Conservation (phyloP, 2,329 filamentous ascomycete genomes). For the Penicillium expansum region DNA sequence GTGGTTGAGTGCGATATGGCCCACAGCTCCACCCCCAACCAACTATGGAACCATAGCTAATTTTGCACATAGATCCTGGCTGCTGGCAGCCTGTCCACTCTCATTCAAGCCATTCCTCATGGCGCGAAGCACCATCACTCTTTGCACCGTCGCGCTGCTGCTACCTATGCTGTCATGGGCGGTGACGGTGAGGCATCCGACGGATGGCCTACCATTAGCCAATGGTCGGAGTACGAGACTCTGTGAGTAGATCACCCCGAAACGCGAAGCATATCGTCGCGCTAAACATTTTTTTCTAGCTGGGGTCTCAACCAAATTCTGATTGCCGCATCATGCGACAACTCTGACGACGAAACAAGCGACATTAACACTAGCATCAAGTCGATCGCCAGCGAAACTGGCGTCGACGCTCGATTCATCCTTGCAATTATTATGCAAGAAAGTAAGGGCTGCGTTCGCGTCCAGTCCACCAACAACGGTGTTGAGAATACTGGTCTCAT, state of each 20-base stretch:
- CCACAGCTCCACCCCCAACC: neutral
- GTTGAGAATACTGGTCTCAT: constrained; percentile 45
- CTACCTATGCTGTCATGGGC: constrained; percentile 19
- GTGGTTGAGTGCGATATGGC: neutral
- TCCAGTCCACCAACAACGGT: constrained; percentile 41
- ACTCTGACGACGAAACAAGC: constrained; percentile 30
- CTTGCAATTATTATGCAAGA: constrained; percentile 49
- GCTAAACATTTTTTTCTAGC: constrained; percentile 13
- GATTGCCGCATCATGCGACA: constrained; percentile 16
- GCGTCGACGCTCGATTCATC: constrained; percentile 44
- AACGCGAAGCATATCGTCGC: constrained; percentile 13
- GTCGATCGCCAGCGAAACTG: constrained; percentile 27
- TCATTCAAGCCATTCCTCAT: constrained; percentile 20
- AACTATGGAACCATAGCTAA: constrained; percentile 4
- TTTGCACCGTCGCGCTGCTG: constrained; percentile 20
- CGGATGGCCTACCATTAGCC: constrained; percentile 24
- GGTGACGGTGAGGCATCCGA: constrained; percentile 21
- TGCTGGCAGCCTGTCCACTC: constrained; percentile 33
- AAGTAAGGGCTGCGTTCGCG: constrained; percentile 47
- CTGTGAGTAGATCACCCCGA: constrained; percentile 22
- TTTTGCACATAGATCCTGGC: constrained; percentile 21
- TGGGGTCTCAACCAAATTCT: constrained; percentile 18
- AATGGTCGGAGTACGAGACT: constrained; percentile 26
- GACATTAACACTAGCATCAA: constrained; percentile 36
- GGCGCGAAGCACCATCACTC: constrained; percentile 8